Conservation (phyloP, 805 yeast species). For the Candida maltosa region DNA sequence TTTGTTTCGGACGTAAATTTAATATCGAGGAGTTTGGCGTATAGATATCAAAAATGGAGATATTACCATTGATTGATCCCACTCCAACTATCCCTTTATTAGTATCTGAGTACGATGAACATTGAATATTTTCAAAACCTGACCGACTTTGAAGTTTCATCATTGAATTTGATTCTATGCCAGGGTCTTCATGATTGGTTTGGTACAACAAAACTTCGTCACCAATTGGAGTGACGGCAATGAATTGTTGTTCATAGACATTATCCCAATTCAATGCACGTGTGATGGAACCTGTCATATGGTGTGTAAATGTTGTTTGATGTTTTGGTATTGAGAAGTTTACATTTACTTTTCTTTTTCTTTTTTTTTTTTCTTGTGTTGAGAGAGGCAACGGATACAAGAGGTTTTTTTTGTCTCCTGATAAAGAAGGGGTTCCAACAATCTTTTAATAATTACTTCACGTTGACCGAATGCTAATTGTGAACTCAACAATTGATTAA, state of each 20-base stretch:
- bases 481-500: no score
- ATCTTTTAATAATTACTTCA: no score
- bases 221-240: slow-evolving; percentile 73
- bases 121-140: slow-evolving; percentile 68
- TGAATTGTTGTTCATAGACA: slow-evolving; percentile 53
- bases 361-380: no score
- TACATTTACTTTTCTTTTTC: no score
- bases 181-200: slow-evolving; percentile 43
- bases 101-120: slow-evolving; percentile 57
- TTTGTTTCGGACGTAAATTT: slow-evolving; percentile 56
- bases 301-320: neutral
- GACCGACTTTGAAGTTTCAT: slow-evolving; percentile 49
- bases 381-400: no score
- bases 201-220: slow-evolving; percentile 73
- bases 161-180: slow-evolving; percentile 50
- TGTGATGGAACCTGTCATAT: slow-evolving; percentile 59
- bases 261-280: slow-evolving; percentile 60
- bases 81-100: slow-evolving; percentile 63
- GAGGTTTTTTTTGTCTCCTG: no score
- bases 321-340: no score
- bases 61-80: slow-evolving; percentile 70
- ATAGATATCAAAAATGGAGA: slow-evolving; percentile 60
- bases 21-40: slow-evolving; percentile 31
- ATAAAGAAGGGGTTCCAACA: no score
- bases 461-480: no score